phyloP scores from a whole-genome alignment of 139 green algal genomes.

The Spirogloea muscicola region DNA sequence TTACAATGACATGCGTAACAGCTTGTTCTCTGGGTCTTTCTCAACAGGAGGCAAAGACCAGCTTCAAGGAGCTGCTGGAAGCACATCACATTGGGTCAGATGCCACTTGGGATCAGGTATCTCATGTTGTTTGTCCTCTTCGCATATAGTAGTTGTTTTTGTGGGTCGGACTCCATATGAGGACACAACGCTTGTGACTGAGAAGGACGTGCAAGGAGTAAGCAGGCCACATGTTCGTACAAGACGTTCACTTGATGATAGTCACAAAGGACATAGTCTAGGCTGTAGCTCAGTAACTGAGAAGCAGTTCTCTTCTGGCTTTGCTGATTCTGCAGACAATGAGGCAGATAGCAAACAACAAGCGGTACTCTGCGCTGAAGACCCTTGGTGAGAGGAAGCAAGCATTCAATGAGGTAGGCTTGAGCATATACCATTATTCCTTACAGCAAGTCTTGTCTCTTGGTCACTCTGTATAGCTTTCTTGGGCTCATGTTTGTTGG shows the following conservation, averaged over 20 bases:
- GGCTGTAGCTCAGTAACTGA: too few species aligned
- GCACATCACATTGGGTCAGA: conserved; percentile 55
- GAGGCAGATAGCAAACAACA: conserved; percentile 38
- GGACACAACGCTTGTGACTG: background rate
- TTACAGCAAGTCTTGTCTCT: too few species aligned
- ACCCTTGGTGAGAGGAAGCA: conserved; percentile 83
- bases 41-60: conserved; percentile 76
- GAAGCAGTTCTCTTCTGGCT: background rate
- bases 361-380: conserved; percentile 79
- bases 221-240: background rate
- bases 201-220: background rate
- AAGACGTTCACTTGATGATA: background rate
- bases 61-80: conserved; percentile 86
- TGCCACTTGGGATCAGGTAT: conserved; percentile 71
- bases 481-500: too few species aligned
- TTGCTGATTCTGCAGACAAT: conserved; percentile 16
- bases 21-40: background rate
- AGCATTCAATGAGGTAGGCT: conserved; percentile 80
- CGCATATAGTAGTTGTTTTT: background rate
- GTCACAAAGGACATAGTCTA: background rate
- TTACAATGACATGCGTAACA: background rate
- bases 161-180: background rate
- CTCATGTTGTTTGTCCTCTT: background rate
- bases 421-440: too few species aligned
- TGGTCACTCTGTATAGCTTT: too few species aligned